phyloP scores from a whole-genome alignment of 352 stramenopile genomes.

The Phytopythium mirpurense region DNA sequence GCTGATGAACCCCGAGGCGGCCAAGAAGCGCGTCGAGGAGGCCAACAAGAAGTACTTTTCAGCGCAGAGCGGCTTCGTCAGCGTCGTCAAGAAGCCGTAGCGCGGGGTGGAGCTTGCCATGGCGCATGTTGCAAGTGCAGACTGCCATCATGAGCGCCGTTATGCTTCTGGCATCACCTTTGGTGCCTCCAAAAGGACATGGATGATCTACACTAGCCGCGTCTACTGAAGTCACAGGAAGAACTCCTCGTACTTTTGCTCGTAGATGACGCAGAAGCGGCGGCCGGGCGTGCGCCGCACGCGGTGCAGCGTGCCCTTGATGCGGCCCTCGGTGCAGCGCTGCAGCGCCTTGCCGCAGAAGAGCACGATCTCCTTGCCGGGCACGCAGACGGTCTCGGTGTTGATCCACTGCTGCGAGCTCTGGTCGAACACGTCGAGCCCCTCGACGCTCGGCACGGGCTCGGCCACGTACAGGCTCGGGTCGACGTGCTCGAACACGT shows the following conservation, averaged over 20 bases:
- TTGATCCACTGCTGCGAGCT: slow-evolving; percentile 48
- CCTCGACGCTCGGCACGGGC: slow-evolving; percentile 43
- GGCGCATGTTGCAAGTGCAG: too few relatives aligned
- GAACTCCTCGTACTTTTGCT: slow-evolving; percentile 61
- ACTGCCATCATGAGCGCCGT: too few relatives aligned
- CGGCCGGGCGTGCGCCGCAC: slow-evolving; percentile 32
- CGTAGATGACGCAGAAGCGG: slow-evolving; percentile 59
- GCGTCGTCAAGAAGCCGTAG: slow-evolving; percentile 76
- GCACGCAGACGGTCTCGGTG: slow-evolving; percentile 39
- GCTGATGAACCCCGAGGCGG: slow-evolving; percentile 96
- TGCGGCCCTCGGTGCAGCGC: slow-evolving; percentile 35
- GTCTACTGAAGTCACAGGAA: slow-evolving; percentile 12
- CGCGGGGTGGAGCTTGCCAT: too few relatives aligned
- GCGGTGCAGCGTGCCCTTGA: slow-evolving; percentile 46
- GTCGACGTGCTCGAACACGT: slow-evolving; percentile 64
- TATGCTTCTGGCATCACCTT: too few relatives aligned
- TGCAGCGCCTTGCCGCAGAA: slow-evolving; percentile 53
- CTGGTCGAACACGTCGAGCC: slow-evolving; percentile 51
- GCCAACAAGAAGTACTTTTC: slow-evolving; percentile 98
- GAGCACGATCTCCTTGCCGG: slow-evolving; percentile 52
- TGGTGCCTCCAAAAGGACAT: too few relatives aligned
- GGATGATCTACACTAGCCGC: too few relatives aligned
- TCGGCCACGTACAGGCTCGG: slow-evolving; percentile 57
- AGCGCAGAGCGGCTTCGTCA: slow-evolving; percentile 94
- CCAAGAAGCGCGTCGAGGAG: slow-evolving; percentile 85